These are phyloP conservation scores for Pistacia integerrima DNA, from an alignment of 345 rosid species.

Conservation along the genomic window DNA sequence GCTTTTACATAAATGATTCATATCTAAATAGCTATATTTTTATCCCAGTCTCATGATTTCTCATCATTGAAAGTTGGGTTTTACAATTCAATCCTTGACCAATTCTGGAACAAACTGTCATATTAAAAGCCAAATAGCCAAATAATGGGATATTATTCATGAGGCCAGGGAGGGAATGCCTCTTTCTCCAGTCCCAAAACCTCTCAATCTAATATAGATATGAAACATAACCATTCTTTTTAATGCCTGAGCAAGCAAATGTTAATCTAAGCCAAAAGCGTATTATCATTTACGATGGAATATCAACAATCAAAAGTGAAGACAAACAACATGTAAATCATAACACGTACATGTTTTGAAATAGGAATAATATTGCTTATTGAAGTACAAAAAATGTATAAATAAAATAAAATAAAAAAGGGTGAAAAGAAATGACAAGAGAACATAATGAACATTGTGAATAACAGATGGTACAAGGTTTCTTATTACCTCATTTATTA, in stretches of 20 bases:
- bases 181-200: background rate
- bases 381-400: background rate
- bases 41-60: slow-evolving; percentile 4
- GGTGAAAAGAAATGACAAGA: background rate
- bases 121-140: slow-evolving; percentile 1
- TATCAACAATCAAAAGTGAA: background rate
- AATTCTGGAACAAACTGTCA: background rate
- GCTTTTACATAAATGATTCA: background rate
- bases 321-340: background rate
- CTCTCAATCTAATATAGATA: background rate
- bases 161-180: background rate
- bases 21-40: background rate
- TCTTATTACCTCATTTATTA: slow-evolving; percentile 84
- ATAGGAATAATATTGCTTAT: background rate
- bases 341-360: no score
- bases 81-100: background rate
- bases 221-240: background rate
- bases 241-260: slow-evolving; percentile 1
- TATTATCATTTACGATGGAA: background rate
- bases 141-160: background rate
- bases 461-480: background rate
- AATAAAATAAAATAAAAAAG: background rate
- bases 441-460: background rate
- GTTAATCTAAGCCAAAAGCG: background rate
- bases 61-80: background rate